Evolutionary conservation across 2,329 filamentous ascomycete genomes (phyloP), one percentile per base, ranked within the genome.

Genomic region (Didymella exigua): DNA sequence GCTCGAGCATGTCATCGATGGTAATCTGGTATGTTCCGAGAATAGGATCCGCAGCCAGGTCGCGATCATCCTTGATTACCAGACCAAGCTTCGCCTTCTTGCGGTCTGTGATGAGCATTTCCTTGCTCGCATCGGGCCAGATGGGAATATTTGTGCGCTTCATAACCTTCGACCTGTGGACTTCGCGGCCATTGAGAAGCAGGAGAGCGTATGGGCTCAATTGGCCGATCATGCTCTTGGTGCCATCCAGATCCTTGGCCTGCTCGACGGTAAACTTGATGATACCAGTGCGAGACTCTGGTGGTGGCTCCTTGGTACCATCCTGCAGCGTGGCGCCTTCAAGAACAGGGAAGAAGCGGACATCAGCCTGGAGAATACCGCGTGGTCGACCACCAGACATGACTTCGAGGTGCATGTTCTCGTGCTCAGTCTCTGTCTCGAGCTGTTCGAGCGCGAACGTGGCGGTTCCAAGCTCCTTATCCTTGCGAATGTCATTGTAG

Each of bases 81-180:
- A 99, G 80, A 51, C 93, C 96, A 47, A 99, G 82, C 72, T 91
- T 95, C 52, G 95, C 93, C 71, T 86, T 88, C 79, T 92, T 96
- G 59, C 90, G 88, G 72, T 99, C 93, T 0, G 93, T 97, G 71
- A 99, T 93, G 58, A 99, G 86, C 65, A 99, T 86, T 71, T 99
- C 95, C 77, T 96, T 96, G 64, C 87, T 89, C 6, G 90, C 90
- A 71, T 98, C 89, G 49, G 93, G 89, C 88, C 93, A 99, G 67
- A 99, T 93, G 7, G 95, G 95, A 67, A 96, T 95, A 78, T 99
- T 99, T 56, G 92, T 98, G 58, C 93, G 89, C 83, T 98, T 99
- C 67, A 97, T 84, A 76, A 93, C 96, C 77, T 92, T 91, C 48
- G 93, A 96, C 52, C 86, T 83, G 67, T 96, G 92, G 4, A 98